These are phyloP conservation scores for Leucocoprinus sp. DNA, from an alignment of 768 basidiomycete genomes.

Conservation along the genomic window DNA sequence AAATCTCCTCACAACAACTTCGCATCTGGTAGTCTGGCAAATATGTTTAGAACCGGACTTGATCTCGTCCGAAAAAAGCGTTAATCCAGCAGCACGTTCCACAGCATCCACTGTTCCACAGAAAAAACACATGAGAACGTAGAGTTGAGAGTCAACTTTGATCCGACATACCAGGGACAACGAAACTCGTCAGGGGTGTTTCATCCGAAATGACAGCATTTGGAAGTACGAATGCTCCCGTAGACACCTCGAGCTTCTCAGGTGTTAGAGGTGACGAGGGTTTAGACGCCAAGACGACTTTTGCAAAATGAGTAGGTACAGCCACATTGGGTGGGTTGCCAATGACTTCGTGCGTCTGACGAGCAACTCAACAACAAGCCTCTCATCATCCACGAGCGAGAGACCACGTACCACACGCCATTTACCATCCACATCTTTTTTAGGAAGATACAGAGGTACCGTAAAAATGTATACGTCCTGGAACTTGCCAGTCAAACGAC, in stretches of 20 bases:
- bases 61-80: slow-evolving; percentile 75
- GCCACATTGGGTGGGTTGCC: slow-evolving; percentile 83
- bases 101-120: slow-evolving; percentile 71
- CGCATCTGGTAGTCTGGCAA: slow-evolving; percentile 83
- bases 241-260: slow-evolving; percentile 64
- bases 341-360: slow-evolving; percentile 91
- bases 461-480: slow-evolving; percentile 97
- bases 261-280: slow-evolving; percentile 69
- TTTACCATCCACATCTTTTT: slow-evolving; percentile 80
- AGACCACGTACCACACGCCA: slow-evolving; percentile 77
- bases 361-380: not conserved
- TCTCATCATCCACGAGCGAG: not conserved
- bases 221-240: slow-evolving; percentile 93
- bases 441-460: slow-evolving; percentile 91
- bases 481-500: slow-evolving; percentile 79
- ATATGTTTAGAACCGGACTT: slow-evolving; percentile 75
- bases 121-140: not conserved
- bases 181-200: slow-evolving; percentile 69
- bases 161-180: slow-evolving; percentile 61
- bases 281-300: slow-evolving; percentile 78
- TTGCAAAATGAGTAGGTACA: slow-evolving; percentile 98
- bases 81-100: slow-evolving; percentile 83
- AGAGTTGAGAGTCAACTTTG: no score
- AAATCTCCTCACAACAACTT: slow-evolving; percentile 81
- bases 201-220: slow-evolving; percentile 90